Conservation (phyloP, 371 early-diverging fungal species). For the Haplosporangium sp. region DNA sequence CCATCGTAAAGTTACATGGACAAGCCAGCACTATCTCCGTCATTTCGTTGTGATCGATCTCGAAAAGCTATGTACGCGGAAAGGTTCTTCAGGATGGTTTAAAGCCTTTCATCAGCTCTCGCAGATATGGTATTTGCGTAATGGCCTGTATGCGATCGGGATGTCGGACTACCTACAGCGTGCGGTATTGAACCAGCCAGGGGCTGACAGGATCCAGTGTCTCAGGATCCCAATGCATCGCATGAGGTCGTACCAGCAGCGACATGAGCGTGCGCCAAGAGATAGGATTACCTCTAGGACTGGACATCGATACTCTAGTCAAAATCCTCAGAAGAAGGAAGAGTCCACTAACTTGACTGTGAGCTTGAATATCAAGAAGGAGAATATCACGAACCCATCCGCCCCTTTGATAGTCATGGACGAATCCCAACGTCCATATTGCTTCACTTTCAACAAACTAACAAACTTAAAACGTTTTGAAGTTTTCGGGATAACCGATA, state of each 20-base stretch:
- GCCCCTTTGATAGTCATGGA: background rate
- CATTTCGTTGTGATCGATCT: constrained; percentile 21
- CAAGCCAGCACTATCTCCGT: constrained; percentile 25
- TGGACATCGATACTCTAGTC: background rate
- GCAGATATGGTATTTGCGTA: background rate
- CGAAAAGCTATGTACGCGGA: constrained; percentile 24
- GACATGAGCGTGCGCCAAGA: constrained; percentile 25
- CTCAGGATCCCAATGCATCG: constrained; percentile 39
- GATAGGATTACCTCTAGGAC: background rate
- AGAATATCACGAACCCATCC: background rate
- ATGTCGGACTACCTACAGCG: constrained; percentile 30
- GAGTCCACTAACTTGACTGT: background rate
- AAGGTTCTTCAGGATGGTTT: constrained; percentile 4
- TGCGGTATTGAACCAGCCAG: constrained; percentile 16
- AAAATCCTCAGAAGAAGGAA: background rate
- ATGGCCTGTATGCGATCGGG: background rate
- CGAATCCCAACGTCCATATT: constrained; percentile 25
- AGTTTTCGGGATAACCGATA: constrained; percentile 21
- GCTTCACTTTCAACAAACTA: constrained; percentile 38
- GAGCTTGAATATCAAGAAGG: background rate
- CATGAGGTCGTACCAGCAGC: constrained; percentile 27
- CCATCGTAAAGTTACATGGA: constrained; percentile 17
- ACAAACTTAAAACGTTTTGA: constrained; percentile 32
- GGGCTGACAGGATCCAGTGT: constrained; percentile 21
- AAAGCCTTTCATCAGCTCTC: constrained; percentile 5